Conservation (phyloP, 306 rosid species). For the Ormosia emarginata region DNA sequence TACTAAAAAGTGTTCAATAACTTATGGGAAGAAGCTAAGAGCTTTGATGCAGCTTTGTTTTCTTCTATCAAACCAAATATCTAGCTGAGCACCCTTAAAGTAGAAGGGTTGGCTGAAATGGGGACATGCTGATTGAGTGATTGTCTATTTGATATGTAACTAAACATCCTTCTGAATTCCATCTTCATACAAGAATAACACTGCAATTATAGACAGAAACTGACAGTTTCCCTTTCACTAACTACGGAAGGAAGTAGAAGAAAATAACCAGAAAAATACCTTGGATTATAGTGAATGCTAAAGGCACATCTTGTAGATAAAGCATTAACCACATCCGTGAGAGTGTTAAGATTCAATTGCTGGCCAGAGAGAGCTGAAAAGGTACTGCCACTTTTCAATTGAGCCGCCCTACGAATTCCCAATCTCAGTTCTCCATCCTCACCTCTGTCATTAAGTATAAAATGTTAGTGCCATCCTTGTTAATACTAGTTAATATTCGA, state of each 20-base stretch:
- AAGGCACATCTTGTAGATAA: constrained; percentile 57
- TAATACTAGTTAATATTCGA: not conserved
- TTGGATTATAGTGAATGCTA: constrained; percentile 76
- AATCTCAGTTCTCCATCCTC: constrained; percentile 87
- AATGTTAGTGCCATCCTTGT: not conserved
- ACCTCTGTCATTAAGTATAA: constrained; percentile 49
- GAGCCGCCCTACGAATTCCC: constrained; percentile 88
- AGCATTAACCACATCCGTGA: constrained; percentile 68
- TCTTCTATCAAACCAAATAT: constrained; percentile 2
- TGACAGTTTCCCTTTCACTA: not conserved
- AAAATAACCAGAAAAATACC: constrained; percentile 39
- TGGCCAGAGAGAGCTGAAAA: constrained; percentile 47
- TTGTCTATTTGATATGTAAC: not conserved
- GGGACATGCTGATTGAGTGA: not conserved
- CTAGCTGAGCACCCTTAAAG: not conserved
- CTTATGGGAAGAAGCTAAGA: not conserved
- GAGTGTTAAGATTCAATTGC: constrained; percentile 48
- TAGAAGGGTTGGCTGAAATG: not conserved
- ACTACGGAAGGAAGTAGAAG: not conserved
- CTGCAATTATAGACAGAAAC: not conserved
- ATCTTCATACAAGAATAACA: not conserved
- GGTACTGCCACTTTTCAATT: constrained; percentile 56
- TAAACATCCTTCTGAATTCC: not conserved
- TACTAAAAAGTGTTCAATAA: not conserved
- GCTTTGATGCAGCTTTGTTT: not conserved